Evolutionary conservation across 2,329 filamentous ascomycete genomes (phyloP), one percentile per base, ranked within the genome.

Genomic region (Cladosporium austrohemisphaericum): DNA sequence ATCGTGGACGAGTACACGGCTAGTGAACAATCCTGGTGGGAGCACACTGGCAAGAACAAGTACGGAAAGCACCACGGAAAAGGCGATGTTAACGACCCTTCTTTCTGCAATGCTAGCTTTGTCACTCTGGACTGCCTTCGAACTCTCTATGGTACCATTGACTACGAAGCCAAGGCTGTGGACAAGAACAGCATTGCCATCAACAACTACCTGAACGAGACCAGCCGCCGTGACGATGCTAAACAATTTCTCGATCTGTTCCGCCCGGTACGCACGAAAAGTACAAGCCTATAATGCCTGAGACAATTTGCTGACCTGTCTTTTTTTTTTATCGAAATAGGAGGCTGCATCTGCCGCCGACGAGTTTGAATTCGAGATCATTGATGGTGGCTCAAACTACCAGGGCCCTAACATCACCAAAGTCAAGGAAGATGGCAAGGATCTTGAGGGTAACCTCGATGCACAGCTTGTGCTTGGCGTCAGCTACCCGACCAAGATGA

Each of bases 391-490:
- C 1, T 58, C 73, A 4, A 73, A 56, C 67, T 74, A 71, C 33
- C 72, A 77, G 46, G 65, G 70, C 3, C 60, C 67, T 2, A 58
- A 71, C 47, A 68, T 49, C 28, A 41, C 36, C 36, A 19, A 35
- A 14, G 46, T 49, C n/a, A 37, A 22, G 5, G 46, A 40, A 13
- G 26, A 40, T 1, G 38, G 33, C n/a, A 14, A 5, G 55, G 75
- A 71, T 52, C 59, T 66, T 4, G 83, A 87, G 63, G 83, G 80
- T 14, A 84, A 82, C 53, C 71, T 86, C 10, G 83, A 86, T 59
- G 71, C 81, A 3, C 78, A 86, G 58, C 80, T 82, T 43, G 73
- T 83, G 7, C 60, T 81, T 6, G 74, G 75, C 10, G 69, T 84
- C 51, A 75, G 73, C 55, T 75, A 74, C 53, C 76, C 77, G 1